Base-by-base conservation (phyloP, 2,329 filamentous ascomycete genomes). In the Thielaviopsis populi region DNA sequence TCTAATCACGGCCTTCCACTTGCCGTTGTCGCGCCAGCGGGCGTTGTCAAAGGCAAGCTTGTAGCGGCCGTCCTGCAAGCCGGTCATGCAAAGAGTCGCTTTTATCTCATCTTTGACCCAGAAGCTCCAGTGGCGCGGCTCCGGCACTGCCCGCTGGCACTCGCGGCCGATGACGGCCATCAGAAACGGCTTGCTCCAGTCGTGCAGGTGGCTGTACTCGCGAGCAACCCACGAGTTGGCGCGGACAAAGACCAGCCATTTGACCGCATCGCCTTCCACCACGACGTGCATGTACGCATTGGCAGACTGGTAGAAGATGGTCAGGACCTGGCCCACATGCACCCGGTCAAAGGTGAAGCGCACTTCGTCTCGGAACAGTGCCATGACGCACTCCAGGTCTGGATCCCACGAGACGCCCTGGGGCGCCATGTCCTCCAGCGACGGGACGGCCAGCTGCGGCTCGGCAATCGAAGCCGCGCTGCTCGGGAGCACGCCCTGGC, bases 171-270 rank as follows among this genome's bases (percentile, higher is more conserved):
- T 15, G 4, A 37, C 61, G 10, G 64, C 60, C 40, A 56, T 61
- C 5, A 65, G 42, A 24, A 65, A 58, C 5, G 64, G 64, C 10
- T n/a, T 19, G 7, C 42, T 46, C 50, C 59, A 63, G 46, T 59
- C 50, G 22, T 58, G 46, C 8, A 54, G 59, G 24, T 43, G 60
- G 27, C 19, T n/a, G 30, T 59, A 33, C 19, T 59, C 40, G 17
- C 56, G 63, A 1, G 43, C 56, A 10, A 63, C 37, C 46, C 53
- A 43, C 11, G 53, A 63, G 15, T 30, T 40, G 19, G 11, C 40
- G 7, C 59, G 53, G 13, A 68, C 33, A 59, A 64, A 68, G 3
- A 69, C 42, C 22, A 43, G 60, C 68, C 68, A 69, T 0, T 56
- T 62, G 27, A 69, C 33, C 2, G 33, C 19, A 15, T 27, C 4